Evolutionary conservation across 2,329 filamentous ascomycete genomes (phyloP).

Genomic region (Talaromyces sp.): DNA sequence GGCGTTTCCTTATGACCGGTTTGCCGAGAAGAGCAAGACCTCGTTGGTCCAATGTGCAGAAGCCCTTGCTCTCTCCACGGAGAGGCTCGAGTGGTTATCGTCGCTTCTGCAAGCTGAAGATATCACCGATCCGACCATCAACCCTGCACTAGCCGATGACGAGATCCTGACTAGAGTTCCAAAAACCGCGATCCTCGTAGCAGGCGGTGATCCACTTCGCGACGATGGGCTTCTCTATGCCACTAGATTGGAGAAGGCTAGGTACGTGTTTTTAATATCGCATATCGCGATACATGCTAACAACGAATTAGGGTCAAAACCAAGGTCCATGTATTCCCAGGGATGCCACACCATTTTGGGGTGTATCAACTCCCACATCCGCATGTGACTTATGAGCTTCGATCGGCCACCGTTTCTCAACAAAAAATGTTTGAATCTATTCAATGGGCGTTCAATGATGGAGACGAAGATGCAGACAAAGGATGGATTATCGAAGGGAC

Average conservation of each 20-base stretch:
- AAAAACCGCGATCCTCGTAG: constrained; percentile 1
- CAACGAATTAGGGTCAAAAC: neutral
- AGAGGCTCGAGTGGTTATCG: neutral
- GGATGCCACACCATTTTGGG: constrained; percentile 7
- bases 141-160: neutral
- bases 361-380: constrained; percentile 9
- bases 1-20: neutral
- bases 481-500: neutral
- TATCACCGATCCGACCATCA: neutral
- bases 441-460: neutral
- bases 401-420: neutral
- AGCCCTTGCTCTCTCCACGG: neutral
- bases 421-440: constrained; percentile 2
- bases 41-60: neutral
- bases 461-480: neutral
- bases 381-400: constrained; percentile 3
- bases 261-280: neutral
- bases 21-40: neutral
- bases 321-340: constrained; percentile 8
- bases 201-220: neutral
- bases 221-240: constrained; percentile 10
- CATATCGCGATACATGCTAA: neutral
- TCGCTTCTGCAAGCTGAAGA: neutral
- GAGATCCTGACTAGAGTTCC: neutral
- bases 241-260: neutral